A percentile compares a stretch with the other conserved stretches of the same genome.
These are phyloP conservation scores for Candida neerlandica DNA, from an alignment of 1,139 yeast genomes.

Conservation along the genomic window DNA sequence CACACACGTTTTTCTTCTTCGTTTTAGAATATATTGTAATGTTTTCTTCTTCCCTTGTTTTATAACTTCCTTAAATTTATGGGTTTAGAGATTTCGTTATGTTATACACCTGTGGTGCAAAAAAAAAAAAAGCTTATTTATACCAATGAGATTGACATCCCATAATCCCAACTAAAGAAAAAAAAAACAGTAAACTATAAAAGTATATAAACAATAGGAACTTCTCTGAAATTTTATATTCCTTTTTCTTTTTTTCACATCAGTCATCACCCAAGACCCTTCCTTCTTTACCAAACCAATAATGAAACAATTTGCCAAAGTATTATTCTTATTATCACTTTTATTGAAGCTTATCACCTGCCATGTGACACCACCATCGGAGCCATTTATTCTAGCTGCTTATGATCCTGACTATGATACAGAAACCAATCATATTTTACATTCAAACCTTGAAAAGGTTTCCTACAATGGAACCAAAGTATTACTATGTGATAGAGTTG, in stretches of 20 bases:
- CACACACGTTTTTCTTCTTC: too few relatives aligned
- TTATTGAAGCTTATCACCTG: not conserved
- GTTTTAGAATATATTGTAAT: too few relatives aligned
- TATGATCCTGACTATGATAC: slow-evolving; percentile 8
- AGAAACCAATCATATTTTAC: not conserved
- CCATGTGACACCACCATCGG: slow-evolving; percentile 7
- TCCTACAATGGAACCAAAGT: slow-evolving; percentile 5
- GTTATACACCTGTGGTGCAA: not conserved
- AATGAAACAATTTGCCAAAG: not conserved
- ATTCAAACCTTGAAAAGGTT: slow-evolving; percentile 7
- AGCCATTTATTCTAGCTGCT: slow-evolving; percentile 11
- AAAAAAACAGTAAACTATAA: not conserved
- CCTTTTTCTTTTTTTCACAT: not conserved
- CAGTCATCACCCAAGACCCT: not conserved
- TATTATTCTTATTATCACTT: not conserved
- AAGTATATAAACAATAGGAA: not conserved
- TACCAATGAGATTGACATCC: too few relatives aligned
- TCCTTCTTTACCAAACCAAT: not conserved
- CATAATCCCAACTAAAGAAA: not conserved
- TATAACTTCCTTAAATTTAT: too few relatives aligned
- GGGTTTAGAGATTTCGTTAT: too few relatives aligned
- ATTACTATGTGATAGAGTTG: slow-evolving; percentile 1
- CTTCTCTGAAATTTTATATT: too few relatives aligned
- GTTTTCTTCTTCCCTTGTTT: too few relatives aligned
- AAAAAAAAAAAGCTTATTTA: not conserved